phyloP scores from a whole-genome alignment of 805 yeast genomes.

The Suhomyces emberorum region DNA sequence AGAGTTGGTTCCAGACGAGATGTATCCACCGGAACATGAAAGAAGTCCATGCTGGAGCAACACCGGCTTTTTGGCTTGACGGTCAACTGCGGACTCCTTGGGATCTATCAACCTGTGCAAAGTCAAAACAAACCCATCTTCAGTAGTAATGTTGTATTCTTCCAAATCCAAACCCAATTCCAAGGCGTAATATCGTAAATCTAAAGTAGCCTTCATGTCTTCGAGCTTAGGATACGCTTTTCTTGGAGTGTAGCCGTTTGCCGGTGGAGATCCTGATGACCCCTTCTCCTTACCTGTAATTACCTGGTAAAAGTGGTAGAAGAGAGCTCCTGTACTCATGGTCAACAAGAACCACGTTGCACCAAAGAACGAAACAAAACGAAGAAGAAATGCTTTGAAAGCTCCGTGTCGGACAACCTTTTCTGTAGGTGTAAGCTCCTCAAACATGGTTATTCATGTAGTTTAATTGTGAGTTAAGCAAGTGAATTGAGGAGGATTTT shows the following conservation, averaged over 20 bases:
- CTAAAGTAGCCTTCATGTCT: constrained; percentile 32
- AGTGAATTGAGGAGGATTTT: too few species aligned
- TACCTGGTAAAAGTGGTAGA: constrained; percentile 28
- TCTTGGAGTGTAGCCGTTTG: constrained; percentile 27
- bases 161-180: constrained; percentile 58
- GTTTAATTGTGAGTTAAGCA: too few species aligned
- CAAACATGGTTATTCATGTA: constrained; percentile 17
- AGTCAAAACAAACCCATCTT: constrained; percentile 74
- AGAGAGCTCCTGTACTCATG: constrained; percentile 25
- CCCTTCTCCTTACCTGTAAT: constrained; percentile 27
- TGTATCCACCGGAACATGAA: constrained; percentile 82
- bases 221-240: constrained; percentile 35
- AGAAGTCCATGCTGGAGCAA: constrained; percentile 81
- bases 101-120: constrained; percentile 63
- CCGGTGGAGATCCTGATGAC: constrained; percentile 12
- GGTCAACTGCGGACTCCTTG: constrained; percentile 24
- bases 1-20: constrained; percentile 79
- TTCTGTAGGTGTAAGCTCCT: constrained; percentile 22
- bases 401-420: constrained; percentile 20
- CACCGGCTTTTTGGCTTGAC: constrained; percentile 53
- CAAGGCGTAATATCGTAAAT: constrained; percentile 65
- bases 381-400: constrained; percentile 16
- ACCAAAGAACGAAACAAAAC: constrained; percentile 24
- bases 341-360: constrained; percentile 27
- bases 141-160: constrained; percentile 60